A percentile compares a stretch with the other conserved stretches of the same genome.
Conservation (phyloP, 495 filamentous ascomycete genomes). For the Penicillium macrosclerotiorum region DNA sequence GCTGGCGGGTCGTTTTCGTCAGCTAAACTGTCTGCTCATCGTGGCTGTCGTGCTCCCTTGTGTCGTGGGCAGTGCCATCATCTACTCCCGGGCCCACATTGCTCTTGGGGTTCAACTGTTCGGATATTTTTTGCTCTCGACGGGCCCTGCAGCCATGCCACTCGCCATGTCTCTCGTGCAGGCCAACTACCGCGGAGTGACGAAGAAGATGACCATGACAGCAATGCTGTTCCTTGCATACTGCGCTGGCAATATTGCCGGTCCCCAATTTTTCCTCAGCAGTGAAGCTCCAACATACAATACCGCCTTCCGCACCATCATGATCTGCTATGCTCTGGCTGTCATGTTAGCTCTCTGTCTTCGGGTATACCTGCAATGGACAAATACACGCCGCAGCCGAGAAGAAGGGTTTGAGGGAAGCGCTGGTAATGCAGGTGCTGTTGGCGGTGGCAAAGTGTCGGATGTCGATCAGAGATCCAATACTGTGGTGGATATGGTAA, state of each 20-base stretch:
- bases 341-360: constrained; percentile 37
- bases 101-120: constrained; percentile 50
- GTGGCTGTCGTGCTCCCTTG: constrained; percentile 26
- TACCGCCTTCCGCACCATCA: constrained; percentile 50
- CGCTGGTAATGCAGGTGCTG: constrained; percentile 38
- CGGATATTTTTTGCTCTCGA: constrained; percentile 57
- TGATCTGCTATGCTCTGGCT: constrained; percentile 51
- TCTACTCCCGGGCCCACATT: constrained; percentile 52
- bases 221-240: constrained; percentile 42
- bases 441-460: constrained; percentile 34
- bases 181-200: constrained; percentile 63
- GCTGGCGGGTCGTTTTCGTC: constrained; percentile 31
- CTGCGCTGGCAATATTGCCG: constrained; percentile 40
- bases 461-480: constrained; percentile 17
- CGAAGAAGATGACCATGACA: constrained; percentile 58
- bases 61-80: constrained; percentile 58
- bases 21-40: constrained; percentile 33
- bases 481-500: constrained; percentile 25
- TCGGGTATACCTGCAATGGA: constrained; percentile 38
- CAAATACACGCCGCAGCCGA: constrained; percentile 37
- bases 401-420: constrained; percentile 42
- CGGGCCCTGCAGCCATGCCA: constrained; percentile 54
- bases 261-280: constrained; percentile 39
- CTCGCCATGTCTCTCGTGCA: constrained; percentile 54
- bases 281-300: constrained; percentile 35